A percentile compares a stretch with the other conserved stretches of the same genome.
These are phyloP conservation scores for Saccharomycopsis sp. DNA, from an alignment of 805 yeast genomes.

Conservation along the genomic window DNA sequence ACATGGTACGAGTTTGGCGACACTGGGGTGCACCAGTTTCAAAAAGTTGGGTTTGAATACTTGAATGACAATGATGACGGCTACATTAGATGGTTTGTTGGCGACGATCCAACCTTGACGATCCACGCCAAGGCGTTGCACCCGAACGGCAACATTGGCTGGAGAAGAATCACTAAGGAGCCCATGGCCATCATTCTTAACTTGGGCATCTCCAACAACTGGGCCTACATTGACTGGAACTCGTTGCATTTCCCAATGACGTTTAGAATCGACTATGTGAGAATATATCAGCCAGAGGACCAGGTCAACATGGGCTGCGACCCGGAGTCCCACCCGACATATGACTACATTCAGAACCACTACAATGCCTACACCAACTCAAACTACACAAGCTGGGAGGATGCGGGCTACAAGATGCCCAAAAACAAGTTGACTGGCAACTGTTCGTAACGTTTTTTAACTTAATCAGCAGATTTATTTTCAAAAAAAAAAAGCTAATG, in stretches of 20 bases:
- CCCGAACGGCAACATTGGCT: slow-evolving; percentile 84
- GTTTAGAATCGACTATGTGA: slow-evolving; percentile 74
- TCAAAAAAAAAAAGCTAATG: neutral
- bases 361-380: slow-evolving; percentile 55
- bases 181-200: slow-evolving; percentile 89
- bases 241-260: slow-evolving; percentile 67
- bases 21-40: slow-evolving; percentile 43
- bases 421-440: slow-evolving; percentile 49
- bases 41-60: slow-evolving; percentile 71
- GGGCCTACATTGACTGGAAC: slow-evolving; percentile 94
- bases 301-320: slow-evolving; percentile 66
- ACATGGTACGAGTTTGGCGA: slow-evolving; percentile 73
- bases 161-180: slow-evolving; percentile 76
- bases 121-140: slow-evolving; percentile 65
- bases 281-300: slow-evolving; percentile 81
- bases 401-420: slow-evolving; percentile 66
- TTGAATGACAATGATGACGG: slow-evolving; percentile 61
- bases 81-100: slow-evolving; percentile 81
- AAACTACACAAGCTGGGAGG: slow-evolving; percentile 67
- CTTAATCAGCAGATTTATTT: neutral
- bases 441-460: slow-evolving; percentile 27
- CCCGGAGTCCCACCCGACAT: slow-evolving; percentile 78
- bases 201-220: slow-evolving; percentile 80
- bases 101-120: slow-evolving; percentile 68
- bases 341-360: slow-evolving; percentile 70